Conservation (phyloP, 805 yeast species). For the Citeromyces matritensis region DNA sequence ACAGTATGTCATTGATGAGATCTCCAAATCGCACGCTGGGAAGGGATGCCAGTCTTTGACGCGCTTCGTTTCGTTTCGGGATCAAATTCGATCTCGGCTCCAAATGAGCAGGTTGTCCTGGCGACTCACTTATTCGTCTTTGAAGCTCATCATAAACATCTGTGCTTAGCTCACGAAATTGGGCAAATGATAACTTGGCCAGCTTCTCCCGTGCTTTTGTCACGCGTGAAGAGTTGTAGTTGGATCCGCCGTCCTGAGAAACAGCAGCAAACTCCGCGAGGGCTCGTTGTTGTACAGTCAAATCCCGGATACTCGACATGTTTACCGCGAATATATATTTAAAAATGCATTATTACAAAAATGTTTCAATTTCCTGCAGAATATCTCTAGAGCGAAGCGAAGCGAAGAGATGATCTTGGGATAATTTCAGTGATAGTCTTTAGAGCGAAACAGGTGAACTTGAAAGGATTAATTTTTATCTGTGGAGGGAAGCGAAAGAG, state of each 20-base stretch:
- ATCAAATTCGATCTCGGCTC: slow-evolving; percentile 66
- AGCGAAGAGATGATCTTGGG: too few relatives aligned
- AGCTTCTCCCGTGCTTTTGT: slow-evolving; percentile 78
- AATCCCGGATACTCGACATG: slow-evolving; percentile 3
- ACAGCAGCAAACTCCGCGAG: slow-evolving; percentile 34
- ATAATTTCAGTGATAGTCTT: not conserved
- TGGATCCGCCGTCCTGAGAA: slow-evolving; percentile 28
- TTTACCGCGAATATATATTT: not conserved
- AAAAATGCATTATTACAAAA: not conserved
- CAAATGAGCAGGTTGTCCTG: slow-evolving; percentile 45
- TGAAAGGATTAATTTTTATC: too few relatives aligned
- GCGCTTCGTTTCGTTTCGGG: slow-evolving; percentile 89
- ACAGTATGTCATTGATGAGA: slow-evolving; percentile 76
- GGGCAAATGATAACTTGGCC: slow-evolving; percentile 63
- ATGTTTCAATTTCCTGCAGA: too few relatives aligned
- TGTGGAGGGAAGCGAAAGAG: too few relatives aligned
- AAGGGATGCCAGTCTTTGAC: slow-evolving; percentile 77
- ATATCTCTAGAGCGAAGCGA: too few relatives aligned
- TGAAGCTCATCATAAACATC: slow-evolving; percentile 90
- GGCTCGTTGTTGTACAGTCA: slow-evolving; percentile 24
- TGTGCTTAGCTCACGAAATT: slow-evolving; percentile 80
- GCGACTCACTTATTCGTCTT: slow-evolving; percentile 51
- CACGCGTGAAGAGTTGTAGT: slow-evolving; percentile 38
- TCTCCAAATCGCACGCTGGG: slow-evolving; percentile 78
- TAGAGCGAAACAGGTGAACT: not conserved